phyloP scores from a whole-genome alignment of 2,329 filamentous ascomycete species.

The Onygena corvina region DNA sequence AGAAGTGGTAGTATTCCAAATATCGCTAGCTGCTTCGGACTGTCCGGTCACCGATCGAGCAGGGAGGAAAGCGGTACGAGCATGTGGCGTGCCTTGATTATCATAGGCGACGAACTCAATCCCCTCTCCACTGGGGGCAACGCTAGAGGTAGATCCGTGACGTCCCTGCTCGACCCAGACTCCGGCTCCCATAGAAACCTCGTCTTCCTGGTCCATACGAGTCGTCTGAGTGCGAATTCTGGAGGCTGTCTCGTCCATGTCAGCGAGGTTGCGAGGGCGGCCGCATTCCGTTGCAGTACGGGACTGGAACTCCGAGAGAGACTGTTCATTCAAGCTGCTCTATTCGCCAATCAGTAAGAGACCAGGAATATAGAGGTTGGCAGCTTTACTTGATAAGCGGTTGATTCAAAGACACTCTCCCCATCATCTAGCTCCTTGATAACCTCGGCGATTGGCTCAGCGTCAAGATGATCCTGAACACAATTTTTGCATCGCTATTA shows the following conservation, averaged over 20 bases:
- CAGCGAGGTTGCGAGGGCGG: neutral
- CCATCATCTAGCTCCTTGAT: conserved; percentile 15
- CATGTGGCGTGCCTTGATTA: conserved; percentile 16
- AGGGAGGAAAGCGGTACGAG: conserved; percentile 7
- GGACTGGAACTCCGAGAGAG: conserved; percentile 2
- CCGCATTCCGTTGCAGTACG: conserved; percentile 4
- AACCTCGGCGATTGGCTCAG: conserved; percentile 25
- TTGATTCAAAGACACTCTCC: neutral
- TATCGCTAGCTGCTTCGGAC: neutral
- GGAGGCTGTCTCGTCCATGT: neutral
- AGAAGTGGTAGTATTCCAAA: neutral
- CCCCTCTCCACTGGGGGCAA: neutral
- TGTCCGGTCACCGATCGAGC: conserved; percentile 9
- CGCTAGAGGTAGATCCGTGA: neutral
- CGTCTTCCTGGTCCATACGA: conserved; percentile 15
- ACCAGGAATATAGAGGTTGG: neutral
- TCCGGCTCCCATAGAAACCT: conserved; percentile 13
- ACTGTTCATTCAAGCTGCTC: conserved; percentile 7
- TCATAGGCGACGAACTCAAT: conserved; percentile 18
- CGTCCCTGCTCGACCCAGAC: conserved; percentile 15
- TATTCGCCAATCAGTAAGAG: neutral
- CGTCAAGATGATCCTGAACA: conserved; percentile 25
- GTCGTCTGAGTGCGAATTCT: neutral
- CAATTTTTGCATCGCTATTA: conserved; percentile 35
- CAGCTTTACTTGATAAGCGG: conserved; percentile 5